Base-by-base conservation (phyloP, 768 basidiomycete genomes). In the Tricholoma sp. region DNA sequence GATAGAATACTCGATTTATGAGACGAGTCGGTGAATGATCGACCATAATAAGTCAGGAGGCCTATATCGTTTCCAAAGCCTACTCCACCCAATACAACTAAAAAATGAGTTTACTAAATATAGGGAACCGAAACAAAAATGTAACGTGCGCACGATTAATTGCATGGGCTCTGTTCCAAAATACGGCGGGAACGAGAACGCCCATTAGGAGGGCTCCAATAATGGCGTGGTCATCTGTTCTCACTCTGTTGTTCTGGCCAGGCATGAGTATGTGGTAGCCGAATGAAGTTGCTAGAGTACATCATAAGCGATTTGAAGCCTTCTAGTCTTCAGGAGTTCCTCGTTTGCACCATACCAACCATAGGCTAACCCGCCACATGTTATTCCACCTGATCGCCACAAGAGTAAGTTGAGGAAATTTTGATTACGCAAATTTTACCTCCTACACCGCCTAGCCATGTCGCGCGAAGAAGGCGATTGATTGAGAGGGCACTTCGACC, bases 11-110 rank as follows among this genome's bases (percentile, higher is more conserved):
- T 62, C 50, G 70, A 60, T 48, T 68, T 70, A 39, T 77, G 74
- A 13, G 82, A 74, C 57, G 72, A 68, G 60, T 88, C 80, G 20
- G 29, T 31, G n/a, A 82, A 47, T 10, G 72, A 75, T 56, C 82
- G 76, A 28, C 71, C 70, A 55, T 83, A 77, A 65, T 89, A 87
- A 12, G 79, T 71, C 20, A 86, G 56, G 36, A 86, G 67, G 17
- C 89, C 89, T 6, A 80, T 67, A 4, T 77, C 79, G 55, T 82
- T 80, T 8, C 89, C 89, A 6, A 89, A 62, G 17, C 86, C 84
- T 32, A 84, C 83, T 10, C 89, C 89, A 32, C 89, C 89, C 9
- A 89, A 70, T 12, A 89, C 76, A 55, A 89, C 88, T 91, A 57
- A 2, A 34, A 48, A 48, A 50, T 15, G 33, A 48, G n/a, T 20